These are phyloP conservation scores for Starmerella sirachaensis DNA, from an alignment of 805 yeast species.

Conservation along the genomic window DNA sequence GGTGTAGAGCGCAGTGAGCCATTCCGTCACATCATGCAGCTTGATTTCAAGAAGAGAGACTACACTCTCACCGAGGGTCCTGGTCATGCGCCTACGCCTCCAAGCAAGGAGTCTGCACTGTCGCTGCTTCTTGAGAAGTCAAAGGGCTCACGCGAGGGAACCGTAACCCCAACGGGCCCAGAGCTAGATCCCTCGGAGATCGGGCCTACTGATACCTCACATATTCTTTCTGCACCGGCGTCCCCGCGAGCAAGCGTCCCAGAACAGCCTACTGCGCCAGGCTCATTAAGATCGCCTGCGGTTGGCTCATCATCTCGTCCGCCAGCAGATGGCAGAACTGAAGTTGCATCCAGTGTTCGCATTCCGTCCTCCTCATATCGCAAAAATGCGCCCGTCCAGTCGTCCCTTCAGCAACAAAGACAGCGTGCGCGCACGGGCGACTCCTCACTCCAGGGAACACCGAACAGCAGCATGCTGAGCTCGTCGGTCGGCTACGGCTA, in stretches of 20 bases:
- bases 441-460: constrained; percentile 23
- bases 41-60: constrained; percentile 18
- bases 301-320: not conserved
- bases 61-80: constrained; percentile 3
- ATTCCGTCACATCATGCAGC: constrained; percentile 15
- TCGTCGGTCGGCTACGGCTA: constrained; percentile 22
- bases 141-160: constrained; percentile 7
- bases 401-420: constrained; percentile 17
- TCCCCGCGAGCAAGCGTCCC: not conserved
- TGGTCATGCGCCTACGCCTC: constrained; percentile 1
- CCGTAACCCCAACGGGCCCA: no score
- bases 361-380: constrained; percentile 18
- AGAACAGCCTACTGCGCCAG: not conserved
- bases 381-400: constrained; percentile 12
- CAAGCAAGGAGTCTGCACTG: constrained; percentile 18
- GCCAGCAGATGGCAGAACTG: not conserved
- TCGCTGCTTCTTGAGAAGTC: constrained; percentile 20
- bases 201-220: constrained; percentile 1
- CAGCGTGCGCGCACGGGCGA: constrained; percentile 32
- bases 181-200: not conserved
- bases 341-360: constrained; percentile 9
- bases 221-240: not conserved
- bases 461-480: constrained; percentile 13
- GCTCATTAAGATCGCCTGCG: constrained; percentile 4
- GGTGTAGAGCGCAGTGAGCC: no score